phyloP scores from a whole-genome alignment of 2,329 filamentous ascomycete genomes.

The Phyllosticta paracitricarpa region DNA sequence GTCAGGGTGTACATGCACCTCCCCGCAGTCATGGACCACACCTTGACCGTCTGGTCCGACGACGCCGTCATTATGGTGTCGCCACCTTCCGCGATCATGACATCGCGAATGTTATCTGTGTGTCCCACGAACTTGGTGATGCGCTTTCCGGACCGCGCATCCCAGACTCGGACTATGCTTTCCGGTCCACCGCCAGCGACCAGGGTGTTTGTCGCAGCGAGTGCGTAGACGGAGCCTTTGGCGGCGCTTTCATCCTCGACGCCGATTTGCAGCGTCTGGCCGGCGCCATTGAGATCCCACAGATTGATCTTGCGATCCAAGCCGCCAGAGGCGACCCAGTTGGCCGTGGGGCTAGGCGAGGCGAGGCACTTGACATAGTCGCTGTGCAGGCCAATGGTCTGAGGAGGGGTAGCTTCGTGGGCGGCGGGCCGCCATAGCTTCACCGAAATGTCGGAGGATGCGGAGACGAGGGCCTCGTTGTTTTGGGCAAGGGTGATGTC shows the following conservation, averaged over 20 bases:
- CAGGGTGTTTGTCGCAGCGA: slow-evolving; percentile 69
- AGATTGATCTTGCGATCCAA: slow-evolving; percentile 85
- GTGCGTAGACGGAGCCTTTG: slow-evolving; percentile 91
- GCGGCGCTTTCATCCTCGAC: slow-evolving; percentile 68
- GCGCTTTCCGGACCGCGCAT: slow-evolving; percentile 75
- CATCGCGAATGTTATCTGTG: slow-evolving; percentile 85
- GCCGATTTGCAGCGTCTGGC: slow-evolving; percentile 79
- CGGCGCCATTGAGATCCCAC: slow-evolving; percentile 85
- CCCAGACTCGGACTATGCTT: slow-evolving; percentile 86
- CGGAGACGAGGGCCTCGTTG: slow-evolving; percentile 72
- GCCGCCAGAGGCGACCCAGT: slow-evolving; percentile 90
- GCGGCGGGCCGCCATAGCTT: slow-evolving; percentile 78
- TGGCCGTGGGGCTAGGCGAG: slow-evolving; percentile 57
- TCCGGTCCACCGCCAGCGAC: slow-evolving; percentile 90
- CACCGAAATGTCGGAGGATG: slow-evolving; percentile 87
- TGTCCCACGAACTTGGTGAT: slow-evolving; percentile 96
- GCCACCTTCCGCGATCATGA: slow-evolving; percentile 78
- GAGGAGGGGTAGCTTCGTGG: slow-evolving; percentile 53
- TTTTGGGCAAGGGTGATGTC: slow-evolving; percentile 74
- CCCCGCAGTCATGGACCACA: slow-evolving; percentile 93
- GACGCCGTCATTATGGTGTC: slow-evolving; percentile 91
- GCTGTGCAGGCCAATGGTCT: slow-evolving; percentile 81
- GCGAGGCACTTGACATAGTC: slow-evolving; percentile 96
- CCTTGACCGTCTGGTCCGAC: slow-evolving; percentile 92
- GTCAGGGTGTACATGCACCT: slow-evolving; percentile 96